phyloP scores from a whole-genome alignment of 306 rosid genomes.

The Citrullus amarus region DNA sequence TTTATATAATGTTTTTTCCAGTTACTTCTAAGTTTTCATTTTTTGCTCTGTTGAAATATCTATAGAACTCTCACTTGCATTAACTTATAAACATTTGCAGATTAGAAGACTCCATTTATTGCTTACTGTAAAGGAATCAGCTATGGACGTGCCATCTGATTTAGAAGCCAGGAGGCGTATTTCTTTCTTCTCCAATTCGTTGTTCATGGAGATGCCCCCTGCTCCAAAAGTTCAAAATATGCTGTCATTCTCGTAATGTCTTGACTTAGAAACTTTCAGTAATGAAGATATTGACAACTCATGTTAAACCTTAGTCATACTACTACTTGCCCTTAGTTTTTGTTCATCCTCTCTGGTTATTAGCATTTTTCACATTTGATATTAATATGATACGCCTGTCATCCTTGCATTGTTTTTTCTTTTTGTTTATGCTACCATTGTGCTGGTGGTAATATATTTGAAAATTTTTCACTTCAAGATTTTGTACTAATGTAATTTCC shows the following conservation, averaged over 20 bases:
- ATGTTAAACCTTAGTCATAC: background rate
- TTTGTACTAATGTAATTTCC: background rate
- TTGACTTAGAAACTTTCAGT: background rate
- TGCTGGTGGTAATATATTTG: background rate
- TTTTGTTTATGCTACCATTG: background rate
- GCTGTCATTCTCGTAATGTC: slow-evolving; percentile 90
- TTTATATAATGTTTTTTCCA: background rate
- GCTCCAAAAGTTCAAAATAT: slow-evolving; percentile 93
- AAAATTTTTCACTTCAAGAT: background rate
- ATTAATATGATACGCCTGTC: background rate
- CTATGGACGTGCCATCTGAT: slow-evolving; percentile 95
- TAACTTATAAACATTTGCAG: slow-evolving; percentile 34
- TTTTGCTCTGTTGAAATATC: background rate
- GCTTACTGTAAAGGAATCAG: slow-evolving; percentile 94
- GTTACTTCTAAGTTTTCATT: background rate
- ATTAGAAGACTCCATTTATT: slow-evolving; percentile 72
- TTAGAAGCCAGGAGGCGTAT: slow-evolving; percentile 94
- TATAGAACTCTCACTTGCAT: background rate
- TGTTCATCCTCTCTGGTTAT: background rate
- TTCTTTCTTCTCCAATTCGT: slow-evolving; percentile 84
- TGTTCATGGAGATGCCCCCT: slow-evolving; percentile 93
- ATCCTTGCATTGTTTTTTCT: background rate
- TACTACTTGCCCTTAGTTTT: background rate
- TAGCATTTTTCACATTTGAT: background rate
- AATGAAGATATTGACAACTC: slow-evolving; percentile 4